Conservation (phyloP, 768 basidiomycete genomes). For the Pleurotus eryngii region DNA sequence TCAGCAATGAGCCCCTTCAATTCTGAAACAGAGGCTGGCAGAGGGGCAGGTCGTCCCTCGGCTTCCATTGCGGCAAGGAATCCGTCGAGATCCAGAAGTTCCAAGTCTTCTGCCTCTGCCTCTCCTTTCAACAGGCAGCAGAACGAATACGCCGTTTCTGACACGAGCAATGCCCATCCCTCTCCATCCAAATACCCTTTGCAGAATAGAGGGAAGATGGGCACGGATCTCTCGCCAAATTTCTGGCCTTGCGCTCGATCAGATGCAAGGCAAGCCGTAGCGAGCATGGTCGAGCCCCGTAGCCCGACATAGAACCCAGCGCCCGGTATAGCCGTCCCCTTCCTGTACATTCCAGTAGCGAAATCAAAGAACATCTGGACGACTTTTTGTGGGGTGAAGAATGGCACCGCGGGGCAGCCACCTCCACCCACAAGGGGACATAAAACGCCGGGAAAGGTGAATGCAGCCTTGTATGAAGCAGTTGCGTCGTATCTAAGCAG, state of each 20-base stretch:
- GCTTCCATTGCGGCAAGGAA: neutral
- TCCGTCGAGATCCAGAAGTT: neutral
- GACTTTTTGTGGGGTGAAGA: neutral
- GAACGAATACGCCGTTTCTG: neutral
- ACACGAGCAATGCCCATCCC: neutral
- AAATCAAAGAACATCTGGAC: neutral
- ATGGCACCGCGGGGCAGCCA: neutral
- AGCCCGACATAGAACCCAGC: neutral
- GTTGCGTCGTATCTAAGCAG: slow-evolving; percentile 10
- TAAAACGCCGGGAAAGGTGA: neutral
- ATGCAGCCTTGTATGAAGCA: neutral
- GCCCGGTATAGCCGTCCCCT: neutral
- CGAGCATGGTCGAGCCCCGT: neutral
- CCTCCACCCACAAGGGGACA: neutral
- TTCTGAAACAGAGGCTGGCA: neutral
- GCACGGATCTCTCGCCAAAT: neutral
- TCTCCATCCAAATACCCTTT: neutral
- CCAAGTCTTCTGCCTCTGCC: neutral
- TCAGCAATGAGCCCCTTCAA: neutral
- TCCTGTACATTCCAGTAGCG: too few species aligned
- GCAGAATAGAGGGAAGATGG: neutral
- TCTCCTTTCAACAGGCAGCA: neutral
- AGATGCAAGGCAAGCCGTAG: neutral
- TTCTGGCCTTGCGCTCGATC: neutral
- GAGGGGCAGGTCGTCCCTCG: neutral